Evolutionary conservation across 495 filamentous ascomycete genomes (phyloP), one percentile per base, ranked within the genome.

Genomic region (Penicillium herquei): DNA sequence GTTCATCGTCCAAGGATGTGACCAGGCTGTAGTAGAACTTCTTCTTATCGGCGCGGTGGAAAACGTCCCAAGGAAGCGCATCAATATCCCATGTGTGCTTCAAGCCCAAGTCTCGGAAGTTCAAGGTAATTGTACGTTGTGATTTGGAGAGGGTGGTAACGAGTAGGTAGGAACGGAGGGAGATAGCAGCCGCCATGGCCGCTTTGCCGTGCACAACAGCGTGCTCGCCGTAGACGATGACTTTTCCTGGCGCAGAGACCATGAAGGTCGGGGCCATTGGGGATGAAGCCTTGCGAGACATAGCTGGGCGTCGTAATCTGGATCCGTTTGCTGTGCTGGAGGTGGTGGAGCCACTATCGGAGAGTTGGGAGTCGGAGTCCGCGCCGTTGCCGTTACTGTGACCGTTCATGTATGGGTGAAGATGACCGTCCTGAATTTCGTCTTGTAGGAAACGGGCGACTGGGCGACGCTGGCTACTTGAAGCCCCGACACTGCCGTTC

Each of bases 201-300:
- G 92, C 86, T 84, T 96, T 96, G 66, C 94, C 94, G 65, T 98
- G 83, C 9, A 98, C 94, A 2, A 96, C 94, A 10, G 94, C 90
- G 76, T 98, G 94, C 68, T 98, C 94, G 51, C 94, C 94, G 71
- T 88, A 96, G 14, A 96, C 90, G 67, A 98, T 98, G 63, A 96
- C 93, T 71, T 98, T 98, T 33, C 92, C 94, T 11, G 94, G 94
- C 12, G 94, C 92, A 7, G 94, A 98, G 52, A 96, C 92, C 89
- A 98, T 96, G 60, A 98, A 98, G 42, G 92, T 76, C 6, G 93
- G 92, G 75, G 92, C 81, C 77, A 82, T 74, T 0, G 79, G 77
- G 9, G 78, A 79, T 4, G 78, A 80, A 6, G 70, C 49, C 48
- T 80, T 80, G 40, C 75, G 70, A 34, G 66, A 45, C 73, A 76